Evolutionary conservation across 768 basidiomycete species (phyloP), one percentile per base, ranked within the genome.

Genomic region (Mycena venus): DNA sequence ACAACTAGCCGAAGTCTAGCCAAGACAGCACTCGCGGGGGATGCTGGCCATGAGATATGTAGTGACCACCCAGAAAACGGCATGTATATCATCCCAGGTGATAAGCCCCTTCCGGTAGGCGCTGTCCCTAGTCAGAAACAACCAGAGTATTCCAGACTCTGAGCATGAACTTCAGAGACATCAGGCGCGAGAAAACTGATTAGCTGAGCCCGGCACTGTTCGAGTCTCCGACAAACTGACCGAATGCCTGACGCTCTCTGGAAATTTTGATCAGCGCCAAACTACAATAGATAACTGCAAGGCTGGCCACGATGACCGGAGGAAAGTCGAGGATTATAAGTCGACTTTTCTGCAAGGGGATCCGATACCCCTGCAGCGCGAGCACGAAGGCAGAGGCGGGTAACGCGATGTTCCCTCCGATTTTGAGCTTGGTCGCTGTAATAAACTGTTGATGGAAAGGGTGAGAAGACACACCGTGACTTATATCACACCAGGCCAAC

Each of bases 401-500:
- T 17, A 90, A 78, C 7, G 87, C 89, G 47, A 88, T 77, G 44
- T 81, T 84, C 0, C 84, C 81, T 5, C 87, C 87, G 8, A 89
- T 82, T 21, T 85, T 78, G 3, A 92, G 47, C 58, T 84, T 85
- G 3, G 87, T 85, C n/a, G n/a, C n/a, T 90, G 79, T 8, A 58
- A 51, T 25, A 25, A 55, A 0, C 1, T 12, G 10, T 25, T n/a
- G n/a, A n/a, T n/a, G n/a, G n/a, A n/a, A n/a, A n/a, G n/a, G n/a
- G n/a, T n/a, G n/a, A n/a, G n/a, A n/a, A n/a, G n/a, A n/a, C n/a
- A n/a, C n/a, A n/a, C n/a, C n/a, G n/a, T n/a, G n/a, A 89, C 88
- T 77, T 61, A 90, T 87, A 78, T 89, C 89, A 75, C 88, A 90
- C 86, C 87, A 90, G 31, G 84, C 78, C 10, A 82, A 84, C 0